Evolutionary conservation across 140 eudicot species (phyloP).

Genomic region (Oenanthe javanica): DNA sequence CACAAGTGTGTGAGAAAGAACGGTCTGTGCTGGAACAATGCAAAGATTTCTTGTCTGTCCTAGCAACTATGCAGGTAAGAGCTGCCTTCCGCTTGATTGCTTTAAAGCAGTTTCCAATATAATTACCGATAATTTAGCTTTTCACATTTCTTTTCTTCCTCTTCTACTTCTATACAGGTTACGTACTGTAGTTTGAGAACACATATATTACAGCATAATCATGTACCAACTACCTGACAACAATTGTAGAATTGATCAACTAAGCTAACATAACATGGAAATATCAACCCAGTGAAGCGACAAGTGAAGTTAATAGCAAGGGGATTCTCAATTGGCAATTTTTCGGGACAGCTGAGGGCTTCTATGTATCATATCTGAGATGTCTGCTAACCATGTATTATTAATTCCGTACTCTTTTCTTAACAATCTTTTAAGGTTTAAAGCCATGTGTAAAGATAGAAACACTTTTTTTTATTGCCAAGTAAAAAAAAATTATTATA

Average conservation of each 20-base stretch:
- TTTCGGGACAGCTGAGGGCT: conserved; percentile 3
- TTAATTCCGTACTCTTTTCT: not conserved
- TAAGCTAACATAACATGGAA: conserved; percentile 43
- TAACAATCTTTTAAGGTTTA: not conserved
- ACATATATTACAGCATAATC: conserved; percentile 53
- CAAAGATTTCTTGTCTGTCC: conserved; percentile 57
- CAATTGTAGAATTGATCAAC: conserved; percentile 40
- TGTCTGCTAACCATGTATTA: not conserved
- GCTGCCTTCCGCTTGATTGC: not conserved
- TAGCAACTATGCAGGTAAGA: conserved; percentile 75
- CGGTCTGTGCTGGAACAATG: conserved; percentile 66
- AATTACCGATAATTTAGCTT: not conserved
- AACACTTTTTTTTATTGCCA: too few relatives aligned
- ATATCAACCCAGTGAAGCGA: conserved; percentile 17
- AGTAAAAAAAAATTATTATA: too few relatives aligned
- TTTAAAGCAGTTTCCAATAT: not conserved
- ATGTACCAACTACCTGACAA: conserved; percentile 32
- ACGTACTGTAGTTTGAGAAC: conserved; percentile 78
- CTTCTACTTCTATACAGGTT: conserved; percentile 39
- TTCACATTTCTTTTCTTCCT: not conserved
- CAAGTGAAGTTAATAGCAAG: conserved; percentile 8
- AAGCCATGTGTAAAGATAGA: not conserved
- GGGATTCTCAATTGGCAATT: conserved; percentile 1
- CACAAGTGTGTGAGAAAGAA: conserved; percentile 61
- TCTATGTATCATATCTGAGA: not conserved